Evolutionary conservation across 371 early-diverging fungal genomes (phyloP).

Genomic region (Coemansia linderi): DNA sequence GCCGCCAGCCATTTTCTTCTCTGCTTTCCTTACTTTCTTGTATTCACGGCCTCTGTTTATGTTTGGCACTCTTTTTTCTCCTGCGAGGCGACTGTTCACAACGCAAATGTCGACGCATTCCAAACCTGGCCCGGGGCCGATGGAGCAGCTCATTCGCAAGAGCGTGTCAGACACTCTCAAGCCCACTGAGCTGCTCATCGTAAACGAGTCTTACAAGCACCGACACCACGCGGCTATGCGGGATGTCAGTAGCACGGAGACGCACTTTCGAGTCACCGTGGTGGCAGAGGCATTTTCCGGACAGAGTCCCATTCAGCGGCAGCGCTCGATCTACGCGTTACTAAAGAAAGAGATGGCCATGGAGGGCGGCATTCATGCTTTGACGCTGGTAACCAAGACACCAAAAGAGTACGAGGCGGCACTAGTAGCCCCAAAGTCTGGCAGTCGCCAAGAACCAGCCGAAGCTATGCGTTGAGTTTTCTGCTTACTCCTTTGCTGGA

Average conservation of each 20-base stretch:
- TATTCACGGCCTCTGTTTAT: neutral
- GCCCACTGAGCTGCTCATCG: conserved; percentile 63
- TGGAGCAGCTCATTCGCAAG: conserved; percentile 21
- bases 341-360: conserved; percentile 46
- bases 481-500: neutral
- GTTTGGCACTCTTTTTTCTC: neutral
- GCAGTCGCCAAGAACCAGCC: neutral
- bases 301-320: conserved; percentile 65
- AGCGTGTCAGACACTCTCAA: conserved; percentile 5
- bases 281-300: conserved; percentile 67
- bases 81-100: neutral
- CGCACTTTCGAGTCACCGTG: conserved; percentile 69
- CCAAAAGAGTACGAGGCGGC: conserved; percentile 19
- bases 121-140: conserved; percentile 3
- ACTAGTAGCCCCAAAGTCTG: neutral
- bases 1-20: neutral
- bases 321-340: conserved; percentile 65
- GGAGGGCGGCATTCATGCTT: conserved; percentile 51
- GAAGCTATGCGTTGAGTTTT: neutral
- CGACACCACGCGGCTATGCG: conserved; percentile 76
- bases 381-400: conserved; percentile 49
- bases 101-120: conserved; percentile 6
- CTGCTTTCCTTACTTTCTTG: neutral
- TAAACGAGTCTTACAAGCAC: conserved; percentile 76
- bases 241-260: conserved; percentile 70